These are phyloP conservation scores for Pseudonitzschia multiseries DNA, from an alignment of 108 stramenopile species.

Conservation along the genomic window DNA sequence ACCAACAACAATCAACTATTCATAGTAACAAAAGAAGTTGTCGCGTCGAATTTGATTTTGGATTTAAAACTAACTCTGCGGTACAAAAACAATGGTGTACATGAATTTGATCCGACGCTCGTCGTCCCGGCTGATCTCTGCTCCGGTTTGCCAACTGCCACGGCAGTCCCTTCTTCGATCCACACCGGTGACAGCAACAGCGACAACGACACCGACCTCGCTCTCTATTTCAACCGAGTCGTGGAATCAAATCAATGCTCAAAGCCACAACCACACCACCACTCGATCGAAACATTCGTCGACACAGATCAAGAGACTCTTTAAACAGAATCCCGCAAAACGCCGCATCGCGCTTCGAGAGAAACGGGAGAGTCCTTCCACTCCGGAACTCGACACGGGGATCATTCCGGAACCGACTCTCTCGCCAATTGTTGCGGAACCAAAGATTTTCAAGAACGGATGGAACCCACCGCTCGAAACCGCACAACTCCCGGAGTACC, in stretches of 20 bases:
- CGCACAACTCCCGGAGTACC: conserved; percentile 55
- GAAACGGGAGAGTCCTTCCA: conserved; percentile 5
- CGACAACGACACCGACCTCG: conserved; percentile 6
- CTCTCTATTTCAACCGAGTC: neutral
- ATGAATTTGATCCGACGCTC: neutral
- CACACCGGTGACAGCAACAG: neutral
- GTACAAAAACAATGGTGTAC: neutral
- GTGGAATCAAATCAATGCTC: neutral
- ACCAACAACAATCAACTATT: too few species aligned
- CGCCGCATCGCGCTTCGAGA: conserved; percentile 26
- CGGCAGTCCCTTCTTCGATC: neutral
- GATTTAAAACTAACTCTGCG: too few species aligned
- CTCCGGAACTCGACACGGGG: conserved; percentile 18
- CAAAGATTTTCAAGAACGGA: conserved; percentile 69
- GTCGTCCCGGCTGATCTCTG: neutral
- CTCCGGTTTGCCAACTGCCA: neutral
- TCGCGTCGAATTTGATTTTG: too few species aligned
- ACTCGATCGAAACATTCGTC: conserved; percentile 67
- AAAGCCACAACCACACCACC: neutral
- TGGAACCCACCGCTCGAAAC: conserved; percentile 71
- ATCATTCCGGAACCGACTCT: conserved; percentile 24
- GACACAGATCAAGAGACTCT: conserved; percentile 78
- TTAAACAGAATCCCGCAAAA: conserved; percentile 74
- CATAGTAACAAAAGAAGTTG: too few species aligned
- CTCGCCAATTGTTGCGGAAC: conserved; percentile 38